Evolutionary conservation across 805 yeast genomes (phyloP).

Genomic region (Metschnikowia cubensis): DNA sequence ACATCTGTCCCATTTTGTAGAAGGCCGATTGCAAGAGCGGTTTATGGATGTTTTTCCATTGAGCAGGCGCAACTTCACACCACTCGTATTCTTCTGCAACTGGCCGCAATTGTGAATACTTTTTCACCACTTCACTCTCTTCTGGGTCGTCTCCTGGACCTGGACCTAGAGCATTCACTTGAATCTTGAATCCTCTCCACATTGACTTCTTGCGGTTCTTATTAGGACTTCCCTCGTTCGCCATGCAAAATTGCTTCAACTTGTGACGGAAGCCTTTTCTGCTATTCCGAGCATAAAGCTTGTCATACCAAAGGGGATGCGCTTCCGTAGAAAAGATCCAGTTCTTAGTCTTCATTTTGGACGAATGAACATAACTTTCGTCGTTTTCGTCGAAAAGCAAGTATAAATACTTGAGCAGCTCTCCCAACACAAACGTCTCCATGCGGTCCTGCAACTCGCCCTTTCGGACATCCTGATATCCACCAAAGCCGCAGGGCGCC

Average conservation of each 20-base stretch:
- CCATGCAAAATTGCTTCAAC: background rate
- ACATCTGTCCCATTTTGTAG: conserved; percentile 38
- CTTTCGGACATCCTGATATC: conserved; percentile 61
- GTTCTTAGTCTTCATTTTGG: conserved; percentile 41
- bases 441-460: conserved; percentile 70
- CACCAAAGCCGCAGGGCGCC: conserved; percentile 77
- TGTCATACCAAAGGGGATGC: conserved; percentile 78
- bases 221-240: background rate
- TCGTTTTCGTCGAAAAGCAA: conserved; percentile 71
- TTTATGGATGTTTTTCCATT: conserved; percentile 10
- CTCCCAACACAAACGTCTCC: conserved; percentile 90
- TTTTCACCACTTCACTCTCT: background rate
- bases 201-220: conserved; percentile 5
- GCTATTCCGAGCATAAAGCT: conserved; percentile 17
- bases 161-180: background rate
- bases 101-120: conserved; percentile 4
- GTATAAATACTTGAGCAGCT: conserved; percentile 79
- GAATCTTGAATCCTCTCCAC: background rate
- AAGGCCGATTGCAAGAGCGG: conserved; percentile 33
- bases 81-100: conserved; percentile 14
- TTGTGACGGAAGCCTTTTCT: conserved; percentile 7
- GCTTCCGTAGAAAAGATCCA: conserved; percentile 84
- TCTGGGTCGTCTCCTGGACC: background rate
- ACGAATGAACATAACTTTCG: conserved; percentile 32
- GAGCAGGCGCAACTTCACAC: conserved; percentile 33